A percentile compares a stretch with the other conserved stretches of the same genome.
phyloP scores from a whole-genome alignment of 2,329 filamentous ascomycete genomes.

The Ophiosphaerella narmari region DNA sequence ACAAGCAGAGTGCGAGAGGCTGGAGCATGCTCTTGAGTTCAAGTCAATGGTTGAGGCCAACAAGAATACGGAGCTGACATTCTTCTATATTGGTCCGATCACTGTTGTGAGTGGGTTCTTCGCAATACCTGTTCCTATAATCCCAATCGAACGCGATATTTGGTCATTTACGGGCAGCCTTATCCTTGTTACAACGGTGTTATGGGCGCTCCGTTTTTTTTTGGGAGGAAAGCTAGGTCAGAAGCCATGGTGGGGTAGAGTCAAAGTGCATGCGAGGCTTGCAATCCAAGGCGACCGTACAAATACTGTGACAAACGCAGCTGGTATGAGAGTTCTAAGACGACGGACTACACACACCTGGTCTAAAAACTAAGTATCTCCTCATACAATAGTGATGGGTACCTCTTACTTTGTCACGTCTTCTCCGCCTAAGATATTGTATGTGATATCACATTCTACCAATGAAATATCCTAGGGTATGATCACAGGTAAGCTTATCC shows the following conservation, averaged over 20 bases:
- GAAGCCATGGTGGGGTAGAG: neutral
- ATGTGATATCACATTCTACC: too few species aligned
- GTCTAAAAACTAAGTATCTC: too few species aligned
- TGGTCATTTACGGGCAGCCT: neutral
- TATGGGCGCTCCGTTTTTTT: neutral
- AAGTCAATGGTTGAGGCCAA: neutral
- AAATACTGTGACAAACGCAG: too few species aligned
- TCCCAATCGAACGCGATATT: neutral
- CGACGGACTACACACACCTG: too few species aligned
- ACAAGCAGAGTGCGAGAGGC: neutral
- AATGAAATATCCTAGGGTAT: too few species aligned
- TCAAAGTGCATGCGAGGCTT: too few species aligned
- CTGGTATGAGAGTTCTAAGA: too few species aligned
- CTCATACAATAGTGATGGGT: too few species aligned
- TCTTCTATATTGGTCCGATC: constrained; percentile 6
- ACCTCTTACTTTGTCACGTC: too few species aligned
- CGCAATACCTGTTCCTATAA: neutral
- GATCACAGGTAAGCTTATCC: too few species aligned
- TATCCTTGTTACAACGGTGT: neutral
- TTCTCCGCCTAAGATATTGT: too few species aligned
- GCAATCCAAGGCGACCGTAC: too few species aligned
- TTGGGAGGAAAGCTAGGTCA: neutral
- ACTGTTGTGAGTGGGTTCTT: constrained; percentile 9
- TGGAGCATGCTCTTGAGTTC: neutral
- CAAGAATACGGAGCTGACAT: constrained; percentile 2